Evolutionary conservation across 2,329 filamentous ascomycete genomes (phyloP), one percentile per base, ranked within the genome.

Genomic region (Pseudocercospora fijiensis): DNA sequence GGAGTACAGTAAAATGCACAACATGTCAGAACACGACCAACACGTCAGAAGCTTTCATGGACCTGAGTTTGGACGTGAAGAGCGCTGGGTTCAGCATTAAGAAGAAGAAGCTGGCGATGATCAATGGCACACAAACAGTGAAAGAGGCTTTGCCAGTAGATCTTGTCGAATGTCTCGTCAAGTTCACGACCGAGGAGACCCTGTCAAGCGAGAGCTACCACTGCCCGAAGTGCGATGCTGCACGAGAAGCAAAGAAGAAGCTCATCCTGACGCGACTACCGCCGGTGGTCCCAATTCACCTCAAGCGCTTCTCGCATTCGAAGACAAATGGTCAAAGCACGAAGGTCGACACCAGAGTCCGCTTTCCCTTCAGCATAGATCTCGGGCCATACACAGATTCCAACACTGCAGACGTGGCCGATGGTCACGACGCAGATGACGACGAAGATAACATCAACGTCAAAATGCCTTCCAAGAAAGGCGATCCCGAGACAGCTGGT

Each of bases 1-100:
- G 91, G 72, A 95, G 89, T 73, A 94, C 90, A 20, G 94, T 96
- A 43, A 96, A 91, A 18, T 99, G 94, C 77, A 89, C 92, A 73
- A 90, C 89, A 71, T 98, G 94, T 77, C 84, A 88, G 63, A 93
- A 92, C 69, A 86, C 89, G 22, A 96, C 91, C 1, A 89, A 90
- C 65, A 89, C 92, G 0, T 86, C 92, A 47, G 92, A 98, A 74
- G 93, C 92, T 0, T 95, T 97, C 76, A 87, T 96, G 71, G 94
- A 97, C 75, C 85, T 98, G 10, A 95, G 90, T 73, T 82, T 98
- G 6, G 92, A 95, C 57, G 83, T 98, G n/a, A 90, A 95, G 65
- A 88, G 84, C 62, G 59, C 73, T 3, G 65, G 67, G 3, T 67
- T 73, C 11, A 78, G 88, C 64, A 83, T 87, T 11, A 91, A 92